Conservation (phyloP, 352 stramenopile genomes). For the Phytophthora crassamura region DNA sequence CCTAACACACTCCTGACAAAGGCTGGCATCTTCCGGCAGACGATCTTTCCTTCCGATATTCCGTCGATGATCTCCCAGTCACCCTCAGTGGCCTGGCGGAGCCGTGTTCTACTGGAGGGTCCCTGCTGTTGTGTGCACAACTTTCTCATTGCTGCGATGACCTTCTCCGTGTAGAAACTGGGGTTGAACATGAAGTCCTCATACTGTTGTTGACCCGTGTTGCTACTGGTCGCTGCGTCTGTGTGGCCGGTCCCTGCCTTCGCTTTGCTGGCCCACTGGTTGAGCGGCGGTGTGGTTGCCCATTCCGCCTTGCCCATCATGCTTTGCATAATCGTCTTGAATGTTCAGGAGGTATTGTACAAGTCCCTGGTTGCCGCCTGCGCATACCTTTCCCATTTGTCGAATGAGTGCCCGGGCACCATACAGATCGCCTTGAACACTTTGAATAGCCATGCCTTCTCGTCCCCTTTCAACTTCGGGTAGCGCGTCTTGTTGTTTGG, state of each 20-base stretch:
- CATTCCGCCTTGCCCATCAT: background rate
- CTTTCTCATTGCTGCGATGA: no score
- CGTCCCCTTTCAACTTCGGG: background rate
- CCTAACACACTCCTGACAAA: background rate
- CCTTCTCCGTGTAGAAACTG: no score
- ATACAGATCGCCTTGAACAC: no score
- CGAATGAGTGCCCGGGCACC: no score
- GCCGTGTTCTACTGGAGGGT: no score
- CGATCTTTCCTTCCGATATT: background rate
- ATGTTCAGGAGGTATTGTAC: slow-evolving; percentile 1
- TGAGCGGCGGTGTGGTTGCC: background rate
- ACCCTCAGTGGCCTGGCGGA: background rate
- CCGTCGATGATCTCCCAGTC: slow-evolving; percentile 12
- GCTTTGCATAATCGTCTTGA: slow-evolving; percentile 4
- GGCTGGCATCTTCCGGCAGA: background rate
- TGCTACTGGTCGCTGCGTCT: no score
- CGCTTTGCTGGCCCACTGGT: background rate
- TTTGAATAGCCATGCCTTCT: background rate
- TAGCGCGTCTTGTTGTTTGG: background rate
- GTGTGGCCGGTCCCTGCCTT: no score
- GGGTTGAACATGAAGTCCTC: no score
- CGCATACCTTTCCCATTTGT: no score
- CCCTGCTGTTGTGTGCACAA: no score
- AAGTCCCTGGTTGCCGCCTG: background rate
- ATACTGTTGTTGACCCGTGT: no score